Evolutionary conservation across 2,329 filamentous ascomycete genomes (phyloP), one percentile per base, ranked within the genome.

Genomic region (Talaromyces sp.): DNA sequence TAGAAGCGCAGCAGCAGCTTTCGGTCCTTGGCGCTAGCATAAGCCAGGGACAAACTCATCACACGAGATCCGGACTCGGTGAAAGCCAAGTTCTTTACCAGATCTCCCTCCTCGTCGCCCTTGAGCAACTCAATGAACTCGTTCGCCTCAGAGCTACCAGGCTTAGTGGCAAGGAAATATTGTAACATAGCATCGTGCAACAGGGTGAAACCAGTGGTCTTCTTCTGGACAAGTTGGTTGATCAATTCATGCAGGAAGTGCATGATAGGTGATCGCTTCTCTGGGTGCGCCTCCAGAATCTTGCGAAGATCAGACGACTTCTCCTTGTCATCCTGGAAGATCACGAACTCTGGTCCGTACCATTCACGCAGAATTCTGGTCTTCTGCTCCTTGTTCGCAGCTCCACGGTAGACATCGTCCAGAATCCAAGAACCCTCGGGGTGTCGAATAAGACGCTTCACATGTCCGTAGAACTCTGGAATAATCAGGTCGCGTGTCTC

Each of bases 101-200:
- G 75, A 70, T 97, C 92, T 43, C 91, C 91, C 52, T 89, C 87
- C 68, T 96, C 90, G 61, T 99, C 93, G 36, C 90, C 90, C 77
- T 95, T 96, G 67, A 99, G 80, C 62, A 95, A 82, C 72, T 97
- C 92, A 52, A 95, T 77, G 68, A 96, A 97, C 64, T 96, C 91
- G 29, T 81, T 89, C 37, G 90, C 86, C 70, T 97, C 93, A 52
- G 90, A 86, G 40, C 86, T 90, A 3, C 88, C 91, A 4, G 84
- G 79, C 60, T 88, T 87, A 42, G 87, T 85, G 65, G 89, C 93
- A 48, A 91, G 77, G 75, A 93, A 97, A 75, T 97, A 99, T 71
- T 99, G 93, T 54, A 97, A 80, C 92, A 99, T 96, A 45, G 94
- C 94, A 67, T 97, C 94, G 73, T 99, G 95, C 17, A 99, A 84